These are phyloP conservation scores for Pilasporangium apinafurcum DNA, from an alignment of 352 stramenopile species.

Conservation along the genomic window DNA sequence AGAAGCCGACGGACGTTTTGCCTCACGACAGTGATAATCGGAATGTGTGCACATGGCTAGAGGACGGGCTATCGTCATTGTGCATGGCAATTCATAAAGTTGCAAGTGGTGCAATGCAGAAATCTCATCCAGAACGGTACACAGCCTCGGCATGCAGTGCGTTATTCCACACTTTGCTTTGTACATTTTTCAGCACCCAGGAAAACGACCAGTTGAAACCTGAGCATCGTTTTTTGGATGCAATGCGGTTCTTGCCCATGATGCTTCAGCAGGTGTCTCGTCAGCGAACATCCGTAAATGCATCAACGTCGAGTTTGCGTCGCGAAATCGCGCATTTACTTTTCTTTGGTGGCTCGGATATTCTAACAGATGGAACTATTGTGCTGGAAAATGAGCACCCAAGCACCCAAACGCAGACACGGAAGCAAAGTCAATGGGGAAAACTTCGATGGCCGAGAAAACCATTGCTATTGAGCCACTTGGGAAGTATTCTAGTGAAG, in stretches of 20 bases:
- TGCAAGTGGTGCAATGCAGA: slow-evolving; percentile 74
- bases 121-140: slow-evolving; percentile 77
- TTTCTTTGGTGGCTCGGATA: slow-evolving; percentile 69
- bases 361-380: slow-evolving; percentile 57
- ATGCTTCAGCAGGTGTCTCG: slow-evolving; percentile 59
- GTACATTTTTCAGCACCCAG: slow-evolving; percentile 56
- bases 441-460: slow-evolving; percentile 77
- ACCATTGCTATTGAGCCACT: slow-evolving; percentile 62
- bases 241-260: slow-evolving; percentile 67
- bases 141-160: slow-evolving; percentile 68
- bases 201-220: slow-evolving; percentile 55
- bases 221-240: slow-evolving; percentile 55
- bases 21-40: slow-evolving; percentile 8
- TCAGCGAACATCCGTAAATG: slow-evolving; percentile 11
- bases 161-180: slow-evolving; percentile 75
- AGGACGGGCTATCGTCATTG: slow-evolving; percentile 61
- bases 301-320: slow-evolving; percentile 18
- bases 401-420: slow-evolving; percentile 81
- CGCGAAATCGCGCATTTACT: slow-evolving; percentile 52
- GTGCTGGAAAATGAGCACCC: slow-evolving; percentile 70
- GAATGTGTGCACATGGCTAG: slow-evolving; percentile 45
- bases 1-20: slow-evolving; percentile 13
- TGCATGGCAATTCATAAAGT: slow-evolving; percentile 86
- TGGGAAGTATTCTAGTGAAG: slow-evolving; percentile 70
- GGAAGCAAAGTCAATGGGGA: slow-evolving; percentile 79